phyloP scores from a whole-genome alignment of 2,329 filamentous ascomycete species.

The Pseudocercospora pini-densiflorae region DNA sequence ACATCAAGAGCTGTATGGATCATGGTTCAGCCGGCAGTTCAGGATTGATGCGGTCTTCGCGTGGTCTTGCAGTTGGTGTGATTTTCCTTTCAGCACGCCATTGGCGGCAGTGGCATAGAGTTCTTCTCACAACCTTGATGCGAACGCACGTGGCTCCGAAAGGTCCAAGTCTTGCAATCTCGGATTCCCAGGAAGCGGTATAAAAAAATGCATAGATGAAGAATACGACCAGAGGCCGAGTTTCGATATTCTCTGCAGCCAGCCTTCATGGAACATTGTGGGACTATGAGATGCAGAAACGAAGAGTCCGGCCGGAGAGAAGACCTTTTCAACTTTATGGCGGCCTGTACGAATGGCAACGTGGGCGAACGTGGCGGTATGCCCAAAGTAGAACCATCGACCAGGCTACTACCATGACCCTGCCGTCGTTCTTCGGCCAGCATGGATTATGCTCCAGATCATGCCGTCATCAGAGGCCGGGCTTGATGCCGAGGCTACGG shows the following conservation, averaged over 20 bases:
- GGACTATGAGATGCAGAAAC: neutral
- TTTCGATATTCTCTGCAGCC: neutral
- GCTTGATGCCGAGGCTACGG: neutral
- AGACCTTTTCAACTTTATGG: neutral
- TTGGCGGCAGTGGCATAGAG: slow-evolving; percentile 3
- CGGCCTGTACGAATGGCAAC: neutral
- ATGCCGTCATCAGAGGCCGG: neutral
- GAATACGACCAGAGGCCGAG: neutral
- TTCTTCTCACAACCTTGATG: neutral
- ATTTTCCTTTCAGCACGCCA: slow-evolving; percentile 5
- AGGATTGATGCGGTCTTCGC: neutral
- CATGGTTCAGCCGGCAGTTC: neutral
- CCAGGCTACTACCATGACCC: slow-evolving; percentile 1
- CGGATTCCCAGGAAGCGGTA: neutral
- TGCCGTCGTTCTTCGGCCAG: neutral
- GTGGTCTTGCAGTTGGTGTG: slow-evolving; percentile 5
- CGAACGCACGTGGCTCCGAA: slow-evolving; percentile 5
- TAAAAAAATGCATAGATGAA: neutral
- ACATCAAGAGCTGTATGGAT: neutral
- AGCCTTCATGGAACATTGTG: neutral
- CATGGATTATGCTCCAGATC: neutral
- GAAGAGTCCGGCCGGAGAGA: neutral
- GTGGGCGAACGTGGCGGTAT: neutral
- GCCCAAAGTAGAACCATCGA: neutral
- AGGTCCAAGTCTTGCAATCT: slow-evolving; percentile 10